Conservation (phyloP, 305 asterid genomes). For the Euphrasia arctica region DNA sequence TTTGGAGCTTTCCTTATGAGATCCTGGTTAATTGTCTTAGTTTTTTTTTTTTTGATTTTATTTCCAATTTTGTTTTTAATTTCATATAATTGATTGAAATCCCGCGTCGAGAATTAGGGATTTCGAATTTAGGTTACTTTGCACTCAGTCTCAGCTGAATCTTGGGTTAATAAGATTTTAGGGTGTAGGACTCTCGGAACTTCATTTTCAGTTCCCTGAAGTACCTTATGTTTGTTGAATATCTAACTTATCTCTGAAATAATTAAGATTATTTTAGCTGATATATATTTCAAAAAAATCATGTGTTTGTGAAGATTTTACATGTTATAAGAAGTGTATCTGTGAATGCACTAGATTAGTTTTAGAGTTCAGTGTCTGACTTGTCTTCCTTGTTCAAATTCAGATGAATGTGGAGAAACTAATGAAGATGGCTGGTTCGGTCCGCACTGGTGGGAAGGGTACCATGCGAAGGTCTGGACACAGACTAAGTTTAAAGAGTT, state of each 20-base stretch:
- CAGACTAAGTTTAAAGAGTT: not conserved
- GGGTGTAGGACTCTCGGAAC: not conserved
- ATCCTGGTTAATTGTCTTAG: not conserved
- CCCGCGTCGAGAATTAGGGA: not conserved
- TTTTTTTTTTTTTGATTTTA: not conserved
- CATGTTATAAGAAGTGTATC: not conserved
- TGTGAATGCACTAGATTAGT: not conserved
- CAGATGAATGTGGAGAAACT: conserved; percentile 84
- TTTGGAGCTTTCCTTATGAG: conserved; percentile 4
- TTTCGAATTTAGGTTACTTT: not conserved
- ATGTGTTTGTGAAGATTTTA: not conserved
- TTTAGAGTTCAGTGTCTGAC: not conserved
- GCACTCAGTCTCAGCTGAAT: not conserved
- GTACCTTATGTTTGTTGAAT: not conserved
- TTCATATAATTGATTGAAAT: not conserved
- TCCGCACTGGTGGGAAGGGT: conserved; percentile 87
- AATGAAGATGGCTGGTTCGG: conserved; percentile 80
- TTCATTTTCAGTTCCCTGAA: not conserved
- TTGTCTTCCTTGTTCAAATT: conserved; percentile 8
- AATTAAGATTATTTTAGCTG: not conserved
- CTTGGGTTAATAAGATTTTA: not conserved
- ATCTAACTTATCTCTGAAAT: not conserved
- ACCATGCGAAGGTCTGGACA: conserved; percentile 59
- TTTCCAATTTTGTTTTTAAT: not conserved
- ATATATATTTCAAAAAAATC: not conserved